Conservation (phyloP, 2,329 filamentous ascomycete species). For the Pyricularia grisea region DNA sequence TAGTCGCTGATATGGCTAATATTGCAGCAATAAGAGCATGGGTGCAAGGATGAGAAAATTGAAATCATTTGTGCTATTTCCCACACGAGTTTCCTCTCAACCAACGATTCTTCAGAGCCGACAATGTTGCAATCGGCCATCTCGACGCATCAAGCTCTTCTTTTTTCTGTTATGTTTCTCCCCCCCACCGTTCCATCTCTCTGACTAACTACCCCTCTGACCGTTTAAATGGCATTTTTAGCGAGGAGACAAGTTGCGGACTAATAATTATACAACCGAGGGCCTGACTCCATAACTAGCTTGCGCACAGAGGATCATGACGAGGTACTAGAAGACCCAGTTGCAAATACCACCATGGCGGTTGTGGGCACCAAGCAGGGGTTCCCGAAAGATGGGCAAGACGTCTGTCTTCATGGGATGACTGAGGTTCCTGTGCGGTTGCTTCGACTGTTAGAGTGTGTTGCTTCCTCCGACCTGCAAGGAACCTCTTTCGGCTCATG, state of each 20-base stretch:
- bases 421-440: not conserved
- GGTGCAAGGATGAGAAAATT: not conserved
- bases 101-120: not conserved
- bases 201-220: not conserved
- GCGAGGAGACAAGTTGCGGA: not conserved
- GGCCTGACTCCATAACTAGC: not conserved
- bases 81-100: not conserved
- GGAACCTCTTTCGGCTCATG: not conserved
- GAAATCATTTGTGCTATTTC: not conserved
- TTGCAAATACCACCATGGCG: not conserved
- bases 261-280: not conserved
- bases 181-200: too few relatives aligned
- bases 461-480: not conserved
- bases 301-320: not conserved
- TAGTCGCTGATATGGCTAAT: not conserved
- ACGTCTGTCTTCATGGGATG: not conserved
- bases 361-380: not conserved
- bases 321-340: not conserved
- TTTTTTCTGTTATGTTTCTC: not conserved
- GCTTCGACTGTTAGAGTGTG: not conserved
- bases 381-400: not conserved
- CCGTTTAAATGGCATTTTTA: not conserved
- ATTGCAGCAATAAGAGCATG: not conserved
- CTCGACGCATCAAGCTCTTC: not conserved
- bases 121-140: not conserved